Percentiles rank a stretch among this genome's conserved stretches.
These are phyloP conservation scores for Lactarius indigo DNA, from an alignment of 768 basidiomycete genomes.

Conservation along the genomic window DNA sequence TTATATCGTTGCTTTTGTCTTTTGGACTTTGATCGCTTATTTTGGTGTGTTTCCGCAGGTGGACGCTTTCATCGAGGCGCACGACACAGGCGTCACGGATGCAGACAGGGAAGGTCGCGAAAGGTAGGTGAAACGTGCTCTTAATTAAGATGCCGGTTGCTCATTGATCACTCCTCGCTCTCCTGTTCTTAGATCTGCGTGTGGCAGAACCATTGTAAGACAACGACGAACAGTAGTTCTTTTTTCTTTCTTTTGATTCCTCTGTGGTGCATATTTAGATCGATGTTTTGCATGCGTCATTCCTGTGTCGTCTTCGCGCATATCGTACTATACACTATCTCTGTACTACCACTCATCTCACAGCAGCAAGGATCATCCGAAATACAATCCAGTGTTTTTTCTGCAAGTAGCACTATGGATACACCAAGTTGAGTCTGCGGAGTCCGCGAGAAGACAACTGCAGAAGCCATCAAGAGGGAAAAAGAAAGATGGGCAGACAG, in stretches of 20 bases:
- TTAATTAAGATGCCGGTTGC: not conserved
- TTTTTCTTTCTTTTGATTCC: too few relatives aligned
- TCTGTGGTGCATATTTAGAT: constrained; percentile 16
- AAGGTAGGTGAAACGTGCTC: constrained; percentile 46
- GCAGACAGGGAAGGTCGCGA: constrained; percentile 74
- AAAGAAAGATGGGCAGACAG: not conserved
- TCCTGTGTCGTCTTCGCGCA: constrained; percentile 1
- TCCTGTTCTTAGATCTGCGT: constrained; percentile 13
- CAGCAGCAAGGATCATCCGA: constrained; percentile 12
- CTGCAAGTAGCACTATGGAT: not conserved
- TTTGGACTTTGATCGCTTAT: not conserved
- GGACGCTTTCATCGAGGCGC: constrained; percentile 92
- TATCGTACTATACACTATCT: constrained; percentile 7
- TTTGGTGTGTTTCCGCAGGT: constrained; percentile 43
- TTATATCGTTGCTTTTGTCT: constrained; percentile 1
- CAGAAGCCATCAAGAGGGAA: not conserved
- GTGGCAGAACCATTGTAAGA: constrained; percentile 12
- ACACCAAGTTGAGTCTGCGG: not conserved
- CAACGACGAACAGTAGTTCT: not conserved
- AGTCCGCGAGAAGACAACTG: not conserved
- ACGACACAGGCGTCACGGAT: constrained; percentile 80
- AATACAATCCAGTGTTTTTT: constrained; percentile 11
- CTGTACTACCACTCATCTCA: constrained; percentile 23
- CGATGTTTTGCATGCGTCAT: constrained; percentile 1
- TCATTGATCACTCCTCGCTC: constrained; percentile 3